A percentile compares a stretch with the other conserved stretches of the same genome.
Conservation (phyloP, 768 basidiomycete species). For the Boletus patriciae region DNA sequence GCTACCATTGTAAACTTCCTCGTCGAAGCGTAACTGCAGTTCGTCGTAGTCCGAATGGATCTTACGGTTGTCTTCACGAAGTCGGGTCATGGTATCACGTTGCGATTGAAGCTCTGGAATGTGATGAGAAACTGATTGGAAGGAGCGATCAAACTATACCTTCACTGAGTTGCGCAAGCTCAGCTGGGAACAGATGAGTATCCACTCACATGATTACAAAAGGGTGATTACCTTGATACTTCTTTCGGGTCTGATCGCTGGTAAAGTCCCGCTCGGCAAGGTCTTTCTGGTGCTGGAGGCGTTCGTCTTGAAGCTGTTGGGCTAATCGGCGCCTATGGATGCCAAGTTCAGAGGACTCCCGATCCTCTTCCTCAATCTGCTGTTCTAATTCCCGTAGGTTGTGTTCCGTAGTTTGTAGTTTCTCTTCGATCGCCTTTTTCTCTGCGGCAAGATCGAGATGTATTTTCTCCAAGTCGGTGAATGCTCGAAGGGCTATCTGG, state of each 20-base stretch:
- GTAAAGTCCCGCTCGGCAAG: constrained; percentile 77
- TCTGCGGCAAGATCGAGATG: constrained; percentile 53
- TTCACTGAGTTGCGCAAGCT: constrained; percentile 78
- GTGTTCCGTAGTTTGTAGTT: constrained; percentile 49
- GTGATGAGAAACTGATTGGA: constrained; percentile 5
- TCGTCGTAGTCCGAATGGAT: constrained; percentile 74
- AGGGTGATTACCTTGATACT: constrained; percentile 66
- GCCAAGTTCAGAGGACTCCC: constrained; percentile 63
- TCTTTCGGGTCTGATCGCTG: constrained; percentile 79
- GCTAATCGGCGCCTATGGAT: constrained; percentile 65
- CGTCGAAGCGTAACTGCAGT: constrained; percentile 70
- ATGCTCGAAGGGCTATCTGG: constrained; percentile 54
- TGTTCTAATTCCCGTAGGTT: constrained; percentile 58
- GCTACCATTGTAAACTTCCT: constrained; percentile 73
- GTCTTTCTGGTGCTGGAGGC: constrained; percentile 77
- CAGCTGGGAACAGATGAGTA: constrained; percentile 44
- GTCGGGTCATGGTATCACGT: constrained; percentile 68
- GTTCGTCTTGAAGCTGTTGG: constrained; percentile 76
- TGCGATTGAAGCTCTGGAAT: constrained; percentile 70
- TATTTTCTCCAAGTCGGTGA: constrained; percentile 61
- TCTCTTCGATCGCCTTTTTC: constrained; percentile 50
- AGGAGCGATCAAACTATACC: constrained; percentile 40
- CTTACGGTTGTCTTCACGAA: constrained; percentile 80
- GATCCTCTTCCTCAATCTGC: constrained; percentile 66
- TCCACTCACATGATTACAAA: constrained; percentile 1